Evolutionary conservation across 306 rosid genomes (phyloP), one percentile per base, ranked within the genome.

Genomic region (Rosa chinensis): DNA sequence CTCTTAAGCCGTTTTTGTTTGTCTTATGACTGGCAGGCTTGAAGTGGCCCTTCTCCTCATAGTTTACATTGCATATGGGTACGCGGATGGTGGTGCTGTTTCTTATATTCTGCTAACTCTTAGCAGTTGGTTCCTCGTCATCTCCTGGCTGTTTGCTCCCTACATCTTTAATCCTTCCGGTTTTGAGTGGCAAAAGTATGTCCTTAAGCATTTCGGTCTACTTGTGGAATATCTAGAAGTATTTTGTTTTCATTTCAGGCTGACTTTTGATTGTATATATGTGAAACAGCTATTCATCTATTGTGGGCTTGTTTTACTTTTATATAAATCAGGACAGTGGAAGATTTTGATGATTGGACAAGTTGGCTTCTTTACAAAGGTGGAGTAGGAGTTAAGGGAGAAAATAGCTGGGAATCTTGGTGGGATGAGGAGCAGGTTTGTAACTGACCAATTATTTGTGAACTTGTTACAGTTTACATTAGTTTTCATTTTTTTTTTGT

Each of bases 131-230:
- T 95, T 95, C 93, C 91, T 95, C 62, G 99, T 93, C 84, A 83
- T 95, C 85, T 95, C 99, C 63, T 95, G 99, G 99, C 95, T 95
- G 80, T 95, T 92, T 45, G 99, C 98, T 55, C 99, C 99, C 16
- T 95, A 95, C 81, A 92, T 95, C 86, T 95, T 95, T 82, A 95
- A 95, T 83, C 99, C 99, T 49, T 95, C 99, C 43, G 99, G 99
- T 75, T 95, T 95, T 32, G 99, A 95, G 87, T 95, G 99, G 98
- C 99, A 92, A 86, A 95, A 95, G 99, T 95, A 93, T 82, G 99
- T 82, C 72, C 40, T 75, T 43, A 18, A 25, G 43, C 9, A 18
- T 62, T 40, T 74, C 66, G 20, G 11, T 67, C 70, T 48, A 61
- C 70, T 58, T 81, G 16, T 55, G 43, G 43, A 75, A 23, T 53